A percentile compares a stretch with the other conserved stretches of the same genome.
These are phyloP conservation scores for Aquilaria malaccensis DNA, from an alignment of 345 rosid species.

Conservation along the genomic window DNA sequence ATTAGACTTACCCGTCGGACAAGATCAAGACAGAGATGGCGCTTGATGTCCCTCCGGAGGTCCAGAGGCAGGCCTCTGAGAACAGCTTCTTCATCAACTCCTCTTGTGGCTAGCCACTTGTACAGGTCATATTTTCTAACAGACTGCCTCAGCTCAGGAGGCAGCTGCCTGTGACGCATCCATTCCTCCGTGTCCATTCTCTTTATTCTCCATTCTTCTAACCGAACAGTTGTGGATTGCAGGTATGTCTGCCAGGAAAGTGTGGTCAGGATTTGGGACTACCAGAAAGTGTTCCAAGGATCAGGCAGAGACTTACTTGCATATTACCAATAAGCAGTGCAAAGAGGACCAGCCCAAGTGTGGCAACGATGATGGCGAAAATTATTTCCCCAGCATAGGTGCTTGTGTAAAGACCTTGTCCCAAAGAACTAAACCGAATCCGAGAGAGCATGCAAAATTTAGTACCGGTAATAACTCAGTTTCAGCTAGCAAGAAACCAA, in stretches of 20 bases:
- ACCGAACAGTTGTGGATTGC: constrained; percentile 68
- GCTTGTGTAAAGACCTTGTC: constrained; percentile 75
- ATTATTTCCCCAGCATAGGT: constrained; percentile 73
- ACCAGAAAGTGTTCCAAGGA: background rate
- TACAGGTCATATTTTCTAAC: constrained; percentile 79
- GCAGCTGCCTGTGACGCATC: constrained; percentile 93
- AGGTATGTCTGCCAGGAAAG: constrained; percentile 56
- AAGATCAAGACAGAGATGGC: constrained; percentile 83
- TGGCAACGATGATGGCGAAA: constrained; percentile 68
- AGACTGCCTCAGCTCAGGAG: constrained; percentile 49
- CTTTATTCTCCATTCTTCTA: constrained; percentile 90
- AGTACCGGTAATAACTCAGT: background rate
- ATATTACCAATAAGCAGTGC: constrained; percentile 92
- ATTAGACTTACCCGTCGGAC: constrained; percentile 67
- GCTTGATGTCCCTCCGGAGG: constrained; percentile 79
- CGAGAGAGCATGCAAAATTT: background rate
- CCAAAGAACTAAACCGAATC: constrained; percentile 55
- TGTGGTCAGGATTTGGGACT: background rate
- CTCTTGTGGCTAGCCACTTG: constrained; percentile 84
- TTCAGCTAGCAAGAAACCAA: background rate
- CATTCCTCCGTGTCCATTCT: constrained; percentile 92
- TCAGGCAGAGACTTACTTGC: constrained; percentile 47
- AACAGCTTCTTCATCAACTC: constrained; percentile 80
- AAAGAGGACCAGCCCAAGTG: constrained; percentile 82
- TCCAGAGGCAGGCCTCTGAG: constrained; percentile 77